phyloP scores from a whole-genome alignment of 768 basidiomycete genomes.

The Phallus indusiatus region DNA sequence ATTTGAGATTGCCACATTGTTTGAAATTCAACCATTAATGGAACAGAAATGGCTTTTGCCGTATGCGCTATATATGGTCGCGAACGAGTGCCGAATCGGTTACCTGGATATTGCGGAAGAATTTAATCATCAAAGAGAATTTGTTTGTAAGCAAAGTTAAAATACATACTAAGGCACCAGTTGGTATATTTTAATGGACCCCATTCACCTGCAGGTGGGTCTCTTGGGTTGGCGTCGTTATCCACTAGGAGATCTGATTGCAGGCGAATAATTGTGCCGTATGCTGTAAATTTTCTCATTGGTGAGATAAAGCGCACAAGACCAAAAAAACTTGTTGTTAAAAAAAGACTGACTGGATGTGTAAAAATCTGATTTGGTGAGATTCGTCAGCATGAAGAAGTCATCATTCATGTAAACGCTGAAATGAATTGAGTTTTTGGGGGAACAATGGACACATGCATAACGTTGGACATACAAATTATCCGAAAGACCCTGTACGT shows the following conservation, averaged over 20 bases:
- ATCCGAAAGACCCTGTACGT: slow-evolving; percentile 23
- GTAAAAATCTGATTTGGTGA: slow-evolving; percentile 24
- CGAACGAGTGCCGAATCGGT: slow-evolving; percentile 16
- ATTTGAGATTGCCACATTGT: slow-evolving; percentile 12
- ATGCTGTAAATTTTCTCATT: slow-evolving; percentile 12
- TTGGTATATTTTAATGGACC: slow-evolving; percentile 27
- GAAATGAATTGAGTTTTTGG: too few relatives aligned
- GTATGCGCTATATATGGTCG: slow-evolving; percentile 20
- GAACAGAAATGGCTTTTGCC: slow-evolving; percentile 13
- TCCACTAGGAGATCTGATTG: slow-evolving; percentile 24
- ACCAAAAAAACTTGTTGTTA: not conserved
- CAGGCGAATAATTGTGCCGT: slow-evolving; percentile 30
- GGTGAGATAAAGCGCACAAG: not conserved
- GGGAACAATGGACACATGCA: too few relatives aligned
- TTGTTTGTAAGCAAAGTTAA: not conserved
- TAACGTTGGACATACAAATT: slow-evolving; percentile 18
- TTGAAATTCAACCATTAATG: slow-evolving; percentile 16
- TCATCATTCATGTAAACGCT: slow-evolving; percentile 28
- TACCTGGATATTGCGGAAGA: slow-evolving; percentile 1
- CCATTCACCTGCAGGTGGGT: slow-evolving; percentile 27
- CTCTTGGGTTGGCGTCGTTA: slow-evolving; percentile 13
- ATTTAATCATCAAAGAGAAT: not conserved
- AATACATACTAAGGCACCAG: slow-evolving; percentile 24
- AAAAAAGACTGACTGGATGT: slow-evolving; percentile 15
- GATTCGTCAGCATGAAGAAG: slow-evolving; percentile 25